Evolutionary conservation across 1,284 basidiomycete genomes (phyloP).

Genomic region (Pseudozyma sp.): DNA sequence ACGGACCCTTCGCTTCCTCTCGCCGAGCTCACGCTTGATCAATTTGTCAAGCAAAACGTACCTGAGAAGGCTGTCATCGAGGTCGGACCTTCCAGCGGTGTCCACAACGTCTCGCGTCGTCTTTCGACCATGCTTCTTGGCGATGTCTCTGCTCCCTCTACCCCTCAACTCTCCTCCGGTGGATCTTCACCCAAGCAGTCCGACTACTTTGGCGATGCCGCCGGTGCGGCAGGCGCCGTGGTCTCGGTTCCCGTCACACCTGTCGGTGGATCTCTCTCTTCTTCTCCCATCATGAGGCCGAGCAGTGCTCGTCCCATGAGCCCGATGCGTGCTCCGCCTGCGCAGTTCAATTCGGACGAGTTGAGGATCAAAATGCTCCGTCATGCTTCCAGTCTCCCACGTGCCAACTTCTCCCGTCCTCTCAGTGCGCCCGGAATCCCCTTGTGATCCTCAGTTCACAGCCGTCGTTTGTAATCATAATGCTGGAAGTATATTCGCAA

Average conservation of each 20-base stretch:
- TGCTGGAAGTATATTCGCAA: too few species aligned
- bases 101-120: constrained; percentile 40
- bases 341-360: constrained; percentile 39
- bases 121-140: constrained; percentile 43
- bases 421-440: constrained; percentile 40
- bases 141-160: constrained; percentile 21
- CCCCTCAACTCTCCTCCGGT: constrained; percentile 23
- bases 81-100: constrained; percentile 20
- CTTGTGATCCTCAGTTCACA: too few species aligned
- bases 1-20: constrained; percentile 38
- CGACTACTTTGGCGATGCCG: constrained; percentile 33
- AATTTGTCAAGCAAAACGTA: constrained; percentile 44
- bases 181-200: constrained; percentile 24
- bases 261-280: constrained; percentile 17
- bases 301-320: constrained; percentile 38
- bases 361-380: constrained; percentile 47
- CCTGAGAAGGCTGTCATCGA: constrained; percentile 37
- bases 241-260: constrained; percentile 27
- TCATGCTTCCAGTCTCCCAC: constrained; percentile 26
- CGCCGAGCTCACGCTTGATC: constrained; percentile 40
- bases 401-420: constrained; percentile 27
- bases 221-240: constrained; percentile 21
- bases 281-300: constrained; percentile 22
- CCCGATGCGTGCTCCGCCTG: constrained; percentile 38
- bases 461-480: too few species aligned